Base-by-base conservation (phyloP, 2,329 filamentous ascomycete species). In the Cladosporium phlei region DNA sequence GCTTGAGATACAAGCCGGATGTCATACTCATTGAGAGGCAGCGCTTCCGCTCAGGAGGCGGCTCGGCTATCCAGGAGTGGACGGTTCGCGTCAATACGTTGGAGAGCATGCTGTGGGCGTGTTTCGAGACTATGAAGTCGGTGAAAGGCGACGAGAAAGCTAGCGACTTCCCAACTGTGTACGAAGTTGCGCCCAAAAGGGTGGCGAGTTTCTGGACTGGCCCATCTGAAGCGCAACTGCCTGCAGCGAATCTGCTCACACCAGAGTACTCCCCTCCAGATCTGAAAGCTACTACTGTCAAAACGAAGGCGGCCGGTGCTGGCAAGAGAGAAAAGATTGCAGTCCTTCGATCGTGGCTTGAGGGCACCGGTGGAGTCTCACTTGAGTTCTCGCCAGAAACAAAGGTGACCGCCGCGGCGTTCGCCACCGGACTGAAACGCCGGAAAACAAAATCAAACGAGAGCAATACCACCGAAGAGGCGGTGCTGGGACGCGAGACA, bases 81-180 rank as follows among this genome's bases (percentile, higher is more conserved):
- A 91, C 87, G 3, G 63, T 93, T 30, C 74, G 86, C 1, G 87
- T 94, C 7, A 91, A 91, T 55, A 83, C 85, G 58, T 76, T 94
- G 17, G 88, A 94, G 64, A 80, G 81, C 3, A 93, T 93, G 81
- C 67, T 94, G 0, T 85, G 89, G 70, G 83, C 84, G 7, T 74
- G 82, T 10, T 64, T 91, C 28, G 71, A 75, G 40, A 77, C 82
- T 0, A 59, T 87, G 38, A 66, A 66, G 35, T 62, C 24, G 10
- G 67, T 14, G 64, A 75, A 38, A 68, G 24, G 12, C 12, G n/a
- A 17, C 16, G 2, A 14, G 2, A 6, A 21, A 4, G 14, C 3
- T 8, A 24, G 9, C 21, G 16, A 11, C 2, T 61, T 61, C 30
- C 59, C 62, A 7, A 55, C 58, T 2, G 69, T 82, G 0, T 56